Conservation (phyloP, 2,329 filamentous ascomycete species). For the Paecilomyces niveus region DNA sequence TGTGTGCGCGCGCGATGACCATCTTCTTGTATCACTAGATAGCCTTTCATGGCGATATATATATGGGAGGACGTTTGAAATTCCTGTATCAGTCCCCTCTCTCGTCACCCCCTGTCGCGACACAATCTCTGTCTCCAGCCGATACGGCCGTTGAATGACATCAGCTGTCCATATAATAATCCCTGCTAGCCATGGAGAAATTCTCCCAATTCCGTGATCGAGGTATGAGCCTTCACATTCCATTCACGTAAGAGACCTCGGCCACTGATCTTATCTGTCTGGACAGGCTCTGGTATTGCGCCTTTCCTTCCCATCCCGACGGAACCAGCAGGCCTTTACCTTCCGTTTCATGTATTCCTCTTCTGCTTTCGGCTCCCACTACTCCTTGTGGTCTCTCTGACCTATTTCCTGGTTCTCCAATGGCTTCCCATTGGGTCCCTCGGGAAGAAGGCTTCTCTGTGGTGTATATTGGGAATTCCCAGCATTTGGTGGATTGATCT, state of each 20-base stretch:
- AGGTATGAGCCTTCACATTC: constrained; percentile 46
- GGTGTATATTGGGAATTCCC: constrained; percentile 78
- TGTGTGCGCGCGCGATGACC: background rate
- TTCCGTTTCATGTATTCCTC: constrained; percentile 61
- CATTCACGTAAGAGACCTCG: background rate
- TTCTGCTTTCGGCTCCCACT: constrained; percentile 76
- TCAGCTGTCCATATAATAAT: background rate
- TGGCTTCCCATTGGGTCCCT: constrained; percentile 66
- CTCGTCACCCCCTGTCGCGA: background rate
- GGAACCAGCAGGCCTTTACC: constrained; percentile 55
- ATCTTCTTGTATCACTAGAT: background rate
- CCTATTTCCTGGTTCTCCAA: constrained; percentile 77
- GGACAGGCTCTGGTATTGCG: constrained; percentile 81
- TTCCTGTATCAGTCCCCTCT: background rate
- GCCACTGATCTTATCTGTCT: constrained; percentile 2
- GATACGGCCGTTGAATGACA: background rate
- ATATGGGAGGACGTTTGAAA: background rate
- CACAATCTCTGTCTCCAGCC: background rate
- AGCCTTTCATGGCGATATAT: background rate
- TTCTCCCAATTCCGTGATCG: constrained; percentile 88
- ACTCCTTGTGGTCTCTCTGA: constrained; percentile 58
- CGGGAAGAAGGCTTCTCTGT: constrained; percentile 75
- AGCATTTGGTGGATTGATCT: constrained; percentile 98
- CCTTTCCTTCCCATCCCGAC: constrained; percentile 82
- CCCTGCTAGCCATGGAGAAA: constrained; percentile 65